Conservation (phyloP, 108 stramenopile species). For the Licmophora abbreviata region DNA sequence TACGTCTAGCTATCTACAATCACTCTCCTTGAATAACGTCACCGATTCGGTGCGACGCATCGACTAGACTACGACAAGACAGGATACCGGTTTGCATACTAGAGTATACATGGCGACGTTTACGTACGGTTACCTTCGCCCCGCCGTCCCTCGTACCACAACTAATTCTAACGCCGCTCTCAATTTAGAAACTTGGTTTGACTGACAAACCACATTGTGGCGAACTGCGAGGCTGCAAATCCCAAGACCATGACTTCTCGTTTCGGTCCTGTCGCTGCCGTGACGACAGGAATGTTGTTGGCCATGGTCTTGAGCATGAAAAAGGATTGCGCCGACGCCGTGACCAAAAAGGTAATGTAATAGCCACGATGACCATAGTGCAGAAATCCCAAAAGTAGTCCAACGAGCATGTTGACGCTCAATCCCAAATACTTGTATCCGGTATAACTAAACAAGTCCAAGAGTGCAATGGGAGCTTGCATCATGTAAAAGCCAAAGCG, state of each 20-base stretch:
- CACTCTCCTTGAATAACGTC: too few species aligned
- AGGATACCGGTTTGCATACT: too few species aligned
- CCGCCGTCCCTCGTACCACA: too few species aligned
- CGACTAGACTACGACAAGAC: too few species aligned
- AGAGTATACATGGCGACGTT: too few species aligned
- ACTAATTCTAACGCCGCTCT: too few species aligned
- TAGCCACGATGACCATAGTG: slow-evolving; percentile 67
- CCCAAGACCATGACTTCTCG: slow-evolving; percentile 81
- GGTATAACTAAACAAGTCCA: slow-evolving; percentile 75
- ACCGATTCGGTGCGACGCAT: too few species aligned
- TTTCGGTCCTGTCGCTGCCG: slow-evolving; percentile 65
- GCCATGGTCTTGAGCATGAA: slow-evolving; percentile 90
- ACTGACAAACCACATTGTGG: slow-evolving; percentile 86
- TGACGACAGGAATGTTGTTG: slow-evolving; percentile 60
- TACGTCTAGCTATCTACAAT: too few species aligned
- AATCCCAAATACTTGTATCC: slow-evolving; percentile 90
- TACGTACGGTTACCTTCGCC: too few species aligned
- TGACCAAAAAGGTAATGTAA: slow-evolving; percentile 76
- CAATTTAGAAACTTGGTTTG: slow-evolving; percentile 78
- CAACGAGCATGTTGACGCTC: slow-evolving; percentile 68
- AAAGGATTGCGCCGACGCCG: slow-evolving; percentile 65
- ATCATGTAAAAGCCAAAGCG: slow-evolving; percentile 88
- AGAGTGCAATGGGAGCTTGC: slow-evolving; percentile 50
- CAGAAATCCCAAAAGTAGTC: slow-evolving; percentile 47
- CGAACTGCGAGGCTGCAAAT: slow-evolving; percentile 77